Evolutionary conservation across 768 basidiomycete genomes (phyloP), one percentile per base, ranked within the genome.

Genomic region (Podaxis rugospora): DNA sequence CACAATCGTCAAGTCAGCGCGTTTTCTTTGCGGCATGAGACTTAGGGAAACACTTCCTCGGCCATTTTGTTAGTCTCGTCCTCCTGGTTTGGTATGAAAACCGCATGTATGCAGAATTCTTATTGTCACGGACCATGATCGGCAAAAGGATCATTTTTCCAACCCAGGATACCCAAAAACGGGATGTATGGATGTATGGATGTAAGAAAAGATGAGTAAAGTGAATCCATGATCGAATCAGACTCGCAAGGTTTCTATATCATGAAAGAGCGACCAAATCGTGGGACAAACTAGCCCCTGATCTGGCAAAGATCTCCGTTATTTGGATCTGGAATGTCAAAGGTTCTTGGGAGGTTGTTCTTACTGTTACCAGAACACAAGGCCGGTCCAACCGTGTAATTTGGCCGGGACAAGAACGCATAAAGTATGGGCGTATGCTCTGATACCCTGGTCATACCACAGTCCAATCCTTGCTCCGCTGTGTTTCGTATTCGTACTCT

Each of bases 351-450:
- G 70, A 72, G 72, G 72, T 74, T 71, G 70, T 70, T 68, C 72
- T 68, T 71, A 56, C 68, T 69, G 46, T 65, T 64, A 55, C 59
- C 67, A 57, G 67, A 66, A 62, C 68, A 65, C 68, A 66, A 70
- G 73, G 75, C 78, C 79, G 79, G 72, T 76, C 69, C 64, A 76
- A 80, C 75, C 78, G 79, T 78, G 78, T 76, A 70, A 61, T 71
- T 74, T 69, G 65, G 54, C 50, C 47, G 61, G 63, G 58, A 44
- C 65, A 61, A 51, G 60, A 66, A 66, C 65, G 69, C 70, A 59
- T 75, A 74, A 70, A 78, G 73, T 75, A 76, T 72, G 73, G 57
- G 67, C 32, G 56, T 63, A 51, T 62, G 49, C 51, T 66, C 69
- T 65, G 63, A 67, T 67, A 63, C 57, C 66, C 64, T 62, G 63